A percentile compares a stretch with the other conserved stretches of the same genome.
Conservation (phyloP, 768 basidiomycete genomes). For the Suillus placidus region DNA sequence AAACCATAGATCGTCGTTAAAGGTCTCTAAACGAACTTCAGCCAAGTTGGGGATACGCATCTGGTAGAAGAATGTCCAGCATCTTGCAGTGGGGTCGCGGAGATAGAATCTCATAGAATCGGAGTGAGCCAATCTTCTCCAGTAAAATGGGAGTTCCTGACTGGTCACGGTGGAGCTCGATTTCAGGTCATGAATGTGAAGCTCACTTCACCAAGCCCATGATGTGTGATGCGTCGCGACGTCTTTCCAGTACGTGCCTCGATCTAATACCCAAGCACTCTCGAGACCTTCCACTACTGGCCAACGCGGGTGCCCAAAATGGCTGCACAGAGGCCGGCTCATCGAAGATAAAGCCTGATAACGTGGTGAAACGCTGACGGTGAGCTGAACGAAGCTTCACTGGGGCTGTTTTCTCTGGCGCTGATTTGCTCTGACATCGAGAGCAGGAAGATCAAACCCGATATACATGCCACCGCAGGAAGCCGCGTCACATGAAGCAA, state of each 20-base stretch:
- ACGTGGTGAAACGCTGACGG: not conserved
- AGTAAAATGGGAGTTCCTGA: constrained; percentile 1
- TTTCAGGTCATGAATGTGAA: not conserved
- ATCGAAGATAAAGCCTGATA: not conserved
- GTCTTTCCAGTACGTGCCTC: not conserved
- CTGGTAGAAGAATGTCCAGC: constrained; percentile 1
- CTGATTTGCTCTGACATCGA: constrained; percentile 1
- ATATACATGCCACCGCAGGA: not conserved
- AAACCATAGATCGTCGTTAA: not conserved
- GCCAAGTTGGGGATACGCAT: constrained; percentile 5
- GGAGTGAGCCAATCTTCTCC: not conserved
- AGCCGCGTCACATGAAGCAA: not conserved
- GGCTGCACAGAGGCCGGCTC: not conserved
- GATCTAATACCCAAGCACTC: not conserved
- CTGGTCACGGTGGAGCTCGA: not conserved
- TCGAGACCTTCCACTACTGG: not conserved
- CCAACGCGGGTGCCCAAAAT: not conserved
- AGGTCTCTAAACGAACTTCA: not conserved
- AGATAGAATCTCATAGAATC: not conserved
- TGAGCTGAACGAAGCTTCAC: not conserved
- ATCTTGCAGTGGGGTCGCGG: constrained; percentile 4
- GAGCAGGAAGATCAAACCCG: not conserved
- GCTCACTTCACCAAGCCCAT: not conserved
- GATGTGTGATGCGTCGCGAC: not conserved
- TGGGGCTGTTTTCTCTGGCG: not conserved